Base-by-base conservation (phyloP, 352 stramenopile genomes). In the Pythium insidiosum region DNA sequence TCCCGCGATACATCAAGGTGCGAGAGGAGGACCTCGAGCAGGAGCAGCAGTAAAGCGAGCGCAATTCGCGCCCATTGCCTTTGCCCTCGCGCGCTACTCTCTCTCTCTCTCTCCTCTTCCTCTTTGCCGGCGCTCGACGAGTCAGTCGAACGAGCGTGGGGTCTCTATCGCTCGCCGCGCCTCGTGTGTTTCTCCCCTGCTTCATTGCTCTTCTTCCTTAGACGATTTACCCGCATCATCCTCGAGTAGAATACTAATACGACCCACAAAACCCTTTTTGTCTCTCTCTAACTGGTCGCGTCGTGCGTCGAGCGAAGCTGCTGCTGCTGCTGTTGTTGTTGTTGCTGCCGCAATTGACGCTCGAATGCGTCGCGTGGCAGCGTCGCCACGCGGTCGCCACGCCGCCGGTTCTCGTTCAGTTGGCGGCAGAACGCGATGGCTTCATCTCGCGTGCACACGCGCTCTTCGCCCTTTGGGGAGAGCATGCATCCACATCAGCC, bases 1-100 rank as follows among this genome's bases (percentile, higher is more conserved):
- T 95, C n/a, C 77, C 81, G 25, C 66, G 70, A 31, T 96, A 95
- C 71, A 77, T 96, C 58, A 96, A 96, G 69, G 49, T 81, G 5
- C 49, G 55, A 20, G 68, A 73, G 10, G 58, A 52, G 7, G 63
- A 71, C 15, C 50, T 51, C n/a, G 43, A 43, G 23, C 42, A 52
- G 49, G 63, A 60, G 38, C 67, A 73, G 24, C 51, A 49, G 36
- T 57, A 50, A 51, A 26, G 25, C 38, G 24, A 18, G 0, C 20
- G 4, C 9, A 13, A 10, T 11, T 4, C 25, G 10, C 21, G 24
- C 37, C 16, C 19, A 53, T 35, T 22, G 29, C 21, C 26, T 38
- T 16, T 25, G 35, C 24, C 36, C 43, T 4, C 40, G 13, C 22
- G 3, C 21, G 29, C n/a, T 44, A 26, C 16, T 13, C 21, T 34